Base-by-base conservation (phyloP, 495 filamentous ascomycete species). In the Lasiosphaeria miniovina region DNA sequence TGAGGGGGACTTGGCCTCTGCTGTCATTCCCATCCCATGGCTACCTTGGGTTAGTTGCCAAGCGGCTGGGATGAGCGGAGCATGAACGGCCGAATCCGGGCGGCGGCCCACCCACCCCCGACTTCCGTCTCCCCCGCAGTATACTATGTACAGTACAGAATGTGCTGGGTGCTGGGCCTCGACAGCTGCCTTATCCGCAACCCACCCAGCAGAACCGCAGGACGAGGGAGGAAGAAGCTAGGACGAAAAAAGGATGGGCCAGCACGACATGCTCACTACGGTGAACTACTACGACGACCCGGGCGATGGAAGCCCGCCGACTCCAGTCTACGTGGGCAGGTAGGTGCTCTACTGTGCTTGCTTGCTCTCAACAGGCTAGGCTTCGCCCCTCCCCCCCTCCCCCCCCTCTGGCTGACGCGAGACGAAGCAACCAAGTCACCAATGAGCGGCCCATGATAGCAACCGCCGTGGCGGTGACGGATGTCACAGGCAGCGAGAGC, bases 251-350 rank as follows among this genome's bases (percentile, higher is more conserved):
- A 24, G 24, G 24, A 55, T 55, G 51, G 34, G 48, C 6, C 43
- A 24, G 24, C 68, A 68, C 33, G 52, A 86, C 61, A 75, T 86
- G 40, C 66, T 75, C 7, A 82, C 85, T 0, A 76, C 69, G 1
- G 75, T 88, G 46, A 83, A 86, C 67, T 88, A 84, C 69, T 76
- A 80, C 65, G 77, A 80, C 54, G 83, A 84, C 41, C 75, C 78
- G 5, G 80, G 76, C 36, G 86, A 87, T 61, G 84, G 85, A 3
- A 81, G 77, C 4, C 70, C 74, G 3, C 83, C 84, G 0, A 68
- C 64, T 6, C 83, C 84, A 0, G 76, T 69, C 55, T 77, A 80
- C 58, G 78, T 81, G 1, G 75, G 75, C n/a, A 57, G 74, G 73
- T 74, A 59, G 64, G 63, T 3, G 4, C 4, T 17, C 41, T 6